Conservation (phyloP, 345 rosid species). For the Aquilaria sinensis region DNA sequence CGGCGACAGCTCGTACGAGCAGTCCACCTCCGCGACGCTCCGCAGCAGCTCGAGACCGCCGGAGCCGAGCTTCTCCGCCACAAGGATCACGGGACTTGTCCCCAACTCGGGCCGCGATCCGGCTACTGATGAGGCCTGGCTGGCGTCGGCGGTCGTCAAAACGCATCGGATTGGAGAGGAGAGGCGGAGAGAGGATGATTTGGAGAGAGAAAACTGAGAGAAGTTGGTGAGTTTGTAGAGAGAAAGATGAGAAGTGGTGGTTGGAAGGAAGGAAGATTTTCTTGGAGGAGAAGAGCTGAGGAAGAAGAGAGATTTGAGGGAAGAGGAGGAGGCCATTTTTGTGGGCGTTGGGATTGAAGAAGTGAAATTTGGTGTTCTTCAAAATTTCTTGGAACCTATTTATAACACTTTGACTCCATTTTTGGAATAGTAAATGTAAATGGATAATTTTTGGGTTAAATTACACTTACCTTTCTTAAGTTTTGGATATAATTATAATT, state of each 20-base stretch:
- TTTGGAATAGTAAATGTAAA: no score
- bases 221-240: conserved; percentile 7
- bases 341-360: no score
- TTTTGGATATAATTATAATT: no score
- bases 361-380: no score
- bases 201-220: neutral
- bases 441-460: no score
- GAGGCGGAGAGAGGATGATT: conserved; percentile 1
- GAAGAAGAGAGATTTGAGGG: no score
- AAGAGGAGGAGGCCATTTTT: no score
- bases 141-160: conserved; percentile 16
- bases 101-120: neutral
- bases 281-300: neutral
- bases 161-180: conserved; percentile 12
- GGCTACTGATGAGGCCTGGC: conserved; percentile 4
- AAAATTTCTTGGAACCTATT: no score
- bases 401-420: no score
- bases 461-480: no score
- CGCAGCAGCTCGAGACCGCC: conserved; percentile 59
- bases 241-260: conserved; percentile 21
- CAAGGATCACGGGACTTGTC: conserved; percentile 41
- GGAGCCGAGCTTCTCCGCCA: conserved; percentile 82
- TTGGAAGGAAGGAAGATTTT: conserved; percentile 16
- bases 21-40: conserved; percentile 51
- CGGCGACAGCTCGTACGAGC: conserved; percentile 54